phyloP scores from a whole-genome alignment of 2,329 filamentous ascomycete genomes.

The Ophiostoma ulmi region DNA sequence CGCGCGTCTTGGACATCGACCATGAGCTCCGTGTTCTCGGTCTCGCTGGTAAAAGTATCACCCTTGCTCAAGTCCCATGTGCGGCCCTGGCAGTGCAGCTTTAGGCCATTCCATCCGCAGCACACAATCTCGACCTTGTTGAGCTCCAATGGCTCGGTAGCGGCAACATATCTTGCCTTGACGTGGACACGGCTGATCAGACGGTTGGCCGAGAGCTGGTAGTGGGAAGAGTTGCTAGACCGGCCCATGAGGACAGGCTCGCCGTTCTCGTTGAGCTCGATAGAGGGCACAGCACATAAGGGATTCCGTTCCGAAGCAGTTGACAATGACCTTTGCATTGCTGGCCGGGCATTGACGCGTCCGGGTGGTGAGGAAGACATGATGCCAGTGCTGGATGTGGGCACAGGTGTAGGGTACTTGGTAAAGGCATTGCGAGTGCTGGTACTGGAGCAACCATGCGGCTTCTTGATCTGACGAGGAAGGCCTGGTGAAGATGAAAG shows the following conservation, averaged over 20 bases:
- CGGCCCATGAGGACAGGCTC: conserved; percentile 82
- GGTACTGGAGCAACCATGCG: conserved; percentile 18
- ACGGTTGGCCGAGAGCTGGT: conserved; percentile 86
- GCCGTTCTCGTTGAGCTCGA: conserved; percentile 76
- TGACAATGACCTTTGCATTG: conserved; percentile 56
- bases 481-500: conserved; percentile 71
- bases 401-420: conserved; percentile 88
- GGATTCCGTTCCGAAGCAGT: conserved; percentile 72
- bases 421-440: conserved; percentile 43
- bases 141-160: conserved; percentile 60
- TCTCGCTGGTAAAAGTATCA: conserved; percentile 84
- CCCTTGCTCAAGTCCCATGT: conserved; percentile 83
- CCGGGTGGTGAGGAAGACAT: conserved; percentile 76
- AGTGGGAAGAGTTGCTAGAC: conserved; percentile 92
- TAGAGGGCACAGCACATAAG: conserved; percentile 72
- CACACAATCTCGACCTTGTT: conserved; percentile 85
- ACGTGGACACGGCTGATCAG: conserved; percentile 92
- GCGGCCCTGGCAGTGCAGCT: conserved; percentile 83
- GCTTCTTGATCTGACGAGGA: conserved; percentile 59
- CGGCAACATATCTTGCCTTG: conserved; percentile 74
- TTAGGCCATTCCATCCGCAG: conserved; percentile 92
- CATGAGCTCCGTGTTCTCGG: conserved; percentile 84
- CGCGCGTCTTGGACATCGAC: conserved; percentile 90
- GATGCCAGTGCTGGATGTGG: conserved; percentile 89
- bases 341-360: conserved; percentile 38